Evolutionary conservation across 2,329 filamentous ascomycete species (phyloP).

Genomic region (Phaeosphaeriaceae sp.): DNA sequence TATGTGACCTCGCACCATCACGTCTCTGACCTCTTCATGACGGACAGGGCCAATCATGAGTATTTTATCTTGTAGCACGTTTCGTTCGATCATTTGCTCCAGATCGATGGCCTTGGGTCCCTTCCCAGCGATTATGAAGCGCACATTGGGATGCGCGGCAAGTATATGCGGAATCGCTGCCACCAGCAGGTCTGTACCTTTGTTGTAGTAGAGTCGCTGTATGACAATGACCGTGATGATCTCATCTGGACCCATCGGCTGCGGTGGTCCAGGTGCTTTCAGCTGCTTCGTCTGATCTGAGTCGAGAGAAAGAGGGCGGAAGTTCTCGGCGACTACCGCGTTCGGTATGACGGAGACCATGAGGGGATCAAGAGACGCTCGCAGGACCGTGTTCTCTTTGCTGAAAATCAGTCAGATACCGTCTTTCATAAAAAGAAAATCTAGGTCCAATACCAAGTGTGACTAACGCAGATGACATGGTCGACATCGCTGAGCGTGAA

Average conservation of each 20-base stretch:
- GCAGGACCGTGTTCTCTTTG: slow-evolving; percentile 96
- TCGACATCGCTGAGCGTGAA: slow-evolving; percentile 96
- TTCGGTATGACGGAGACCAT: slow-evolving; percentile 99
- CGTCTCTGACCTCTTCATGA: slow-evolving; percentile 94
- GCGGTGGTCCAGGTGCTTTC: slow-evolving; percentile 62
- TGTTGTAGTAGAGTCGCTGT: slow-evolving; percentile 97
- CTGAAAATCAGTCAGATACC: slow-evolving; percentile 54
- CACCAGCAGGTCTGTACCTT: slow-evolving; percentile 95
- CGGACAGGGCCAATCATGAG: slow-evolving; percentile 90
- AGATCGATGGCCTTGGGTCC: slow-evolving; percentile 97
- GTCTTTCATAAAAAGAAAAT: too few species aligned
- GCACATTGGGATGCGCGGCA: slow-evolving; percentile 86
- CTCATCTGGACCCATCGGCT: slow-evolving; percentile 79
- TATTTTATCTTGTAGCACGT: slow-evolving; percentile 91
- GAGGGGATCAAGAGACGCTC: slow-evolving; percentile 90
- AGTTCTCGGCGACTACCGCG: slow-evolving; percentile 95
- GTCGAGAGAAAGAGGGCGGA: slow-evolving; percentile 70
- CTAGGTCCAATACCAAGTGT: slow-evolving; percentile 76
- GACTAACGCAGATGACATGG: slow-evolving; percentile 97
- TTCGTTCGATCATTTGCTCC: slow-evolving; percentile 97
- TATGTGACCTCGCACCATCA: slow-evolving; percentile 96
- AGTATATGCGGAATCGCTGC: slow-evolving; percentile 93
- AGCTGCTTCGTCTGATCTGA: slow-evolving; percentile 25
- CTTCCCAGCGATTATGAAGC: slow-evolving; percentile 95
- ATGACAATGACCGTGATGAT: slow-evolving; percentile 97